Base-by-base conservation (phyloP, 75 land plant genomes). In the Chamaecyparis obtusa region DNA sequence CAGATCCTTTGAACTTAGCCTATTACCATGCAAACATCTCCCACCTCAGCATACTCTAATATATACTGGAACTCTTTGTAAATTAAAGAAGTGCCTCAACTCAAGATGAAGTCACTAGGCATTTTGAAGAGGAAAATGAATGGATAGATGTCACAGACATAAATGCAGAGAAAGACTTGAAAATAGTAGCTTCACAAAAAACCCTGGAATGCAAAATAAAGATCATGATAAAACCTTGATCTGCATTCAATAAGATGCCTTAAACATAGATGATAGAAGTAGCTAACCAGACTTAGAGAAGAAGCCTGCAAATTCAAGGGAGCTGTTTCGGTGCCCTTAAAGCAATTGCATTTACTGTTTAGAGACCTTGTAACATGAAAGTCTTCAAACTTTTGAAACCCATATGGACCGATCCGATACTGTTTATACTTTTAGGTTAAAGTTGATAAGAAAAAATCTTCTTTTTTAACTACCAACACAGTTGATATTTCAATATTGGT, bases 231-330 rank as follows among this genome's bases (percentile, higher is more conserved):
- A 41, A 21, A 78, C 81, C 0, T 78, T 27, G 41, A 78, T 44
- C 51, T 27, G 44, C 46, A n/a, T 24, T 24, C 51, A 41, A 80
- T 44, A 79, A 43, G 44, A 79, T 17, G 41, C 82, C 82, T 46
- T 79, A 8, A 79, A 79, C 82, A 79, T 21, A 79, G 82, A 79
- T 41, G n/a, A 79, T 21, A 79, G n/a, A 79, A n/a, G n/a, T n/a
- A 43, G n/a, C 19, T 80, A 13, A 43, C 9, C 49, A 44, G 6
- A 27, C 27, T 44, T 80, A 43, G 83, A 10, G 51, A 80, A 27
- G 83, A 37, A 9, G 30, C 30, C 83, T 80, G 49, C 39, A 10
- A 43, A 80, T 27, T 80, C 43, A 11, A 80, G 21, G 44, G 80
- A 44, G 44, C 39, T 24, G 49, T 41, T 80, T 41, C 24, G 1